Conservation (phyloP, 768 basidiomycete genomes). For the Pisolithus sp. region DNA sequence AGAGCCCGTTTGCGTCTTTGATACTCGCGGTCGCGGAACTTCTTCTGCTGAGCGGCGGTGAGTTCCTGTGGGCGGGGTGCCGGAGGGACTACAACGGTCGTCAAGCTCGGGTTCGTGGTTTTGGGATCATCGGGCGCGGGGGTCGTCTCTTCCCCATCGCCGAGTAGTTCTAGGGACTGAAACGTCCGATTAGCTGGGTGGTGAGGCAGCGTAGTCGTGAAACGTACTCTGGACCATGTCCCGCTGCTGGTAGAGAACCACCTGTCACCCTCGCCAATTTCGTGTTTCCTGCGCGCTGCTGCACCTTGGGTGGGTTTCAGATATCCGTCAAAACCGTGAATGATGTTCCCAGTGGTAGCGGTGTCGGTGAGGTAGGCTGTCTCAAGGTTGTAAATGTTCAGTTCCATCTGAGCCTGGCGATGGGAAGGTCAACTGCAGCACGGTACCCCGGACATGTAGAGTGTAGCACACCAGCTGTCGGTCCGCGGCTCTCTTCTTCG, state of each 20-base stretch:
- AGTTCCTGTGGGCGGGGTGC: constrained; percentile 63
- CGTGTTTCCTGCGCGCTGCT: constrained; percentile 55
- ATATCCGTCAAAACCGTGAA: constrained; percentile 83
- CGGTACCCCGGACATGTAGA: background rate
- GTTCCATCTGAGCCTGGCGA: constrained; percentile 67
- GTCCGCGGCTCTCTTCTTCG: constrained; percentile 70
- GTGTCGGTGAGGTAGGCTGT: constrained; percentile 74
- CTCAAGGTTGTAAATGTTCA: constrained; percentile 74
- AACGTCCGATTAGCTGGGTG: constrained; percentile 3
- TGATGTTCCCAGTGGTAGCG: constrained; percentile 78
- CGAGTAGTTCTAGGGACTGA: constrained; percentile 70
- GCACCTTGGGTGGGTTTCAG: constrained; percentile 62
- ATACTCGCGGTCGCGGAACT: constrained; percentile 73
- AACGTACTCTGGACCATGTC: constrained; percentile 63
- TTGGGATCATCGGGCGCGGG: constrained; percentile 62
- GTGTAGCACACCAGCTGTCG: constrained; percentile 59
- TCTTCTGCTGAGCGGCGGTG: constrained; percentile 68
- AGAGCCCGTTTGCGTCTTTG: constrained; percentile 70
- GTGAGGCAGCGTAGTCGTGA: background rate
- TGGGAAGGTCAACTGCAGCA: background rate
- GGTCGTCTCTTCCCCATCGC: constrained; percentile 58
- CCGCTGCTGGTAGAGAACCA: constrained; percentile 78
- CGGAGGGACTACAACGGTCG: constrained; percentile 73
- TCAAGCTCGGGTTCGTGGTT: constrained; percentile 64
- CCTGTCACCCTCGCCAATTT: constrained; percentile 71